Percentiles rank a stretch among this genome's conserved stretches.
phyloP scores from a whole-genome alignment of 2,329 filamentous ascomycete species.

The Fonsecaea pedrosoi region DNA sequence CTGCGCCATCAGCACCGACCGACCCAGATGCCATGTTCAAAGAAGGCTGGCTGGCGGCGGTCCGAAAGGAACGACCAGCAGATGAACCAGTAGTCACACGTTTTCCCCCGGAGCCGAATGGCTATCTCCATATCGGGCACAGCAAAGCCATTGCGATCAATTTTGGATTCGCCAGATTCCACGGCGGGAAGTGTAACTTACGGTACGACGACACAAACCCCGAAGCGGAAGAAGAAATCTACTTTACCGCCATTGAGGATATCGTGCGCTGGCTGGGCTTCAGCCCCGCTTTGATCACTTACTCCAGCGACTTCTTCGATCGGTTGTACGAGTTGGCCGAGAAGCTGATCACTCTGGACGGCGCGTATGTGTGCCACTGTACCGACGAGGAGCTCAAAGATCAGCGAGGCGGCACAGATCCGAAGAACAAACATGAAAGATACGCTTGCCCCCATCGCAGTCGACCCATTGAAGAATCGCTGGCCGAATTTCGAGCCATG shows the following conservation, averaged over 20 bases:
- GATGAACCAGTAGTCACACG: conserved; percentile 66
- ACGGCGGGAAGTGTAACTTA: conserved; percentile 77
- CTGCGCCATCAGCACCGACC: conserved; percentile 41
- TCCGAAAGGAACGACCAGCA: conserved; percentile 71
- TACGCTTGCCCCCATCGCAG: conserved; percentile 83
- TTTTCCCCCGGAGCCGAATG: conserved; percentile 89
- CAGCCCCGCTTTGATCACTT: conserved; percentile 77
- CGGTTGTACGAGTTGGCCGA: conserved; percentile 87
- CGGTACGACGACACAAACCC: conserved; percentile 97
- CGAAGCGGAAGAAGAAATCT: conserved; percentile 87
- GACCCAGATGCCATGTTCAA: conserved; percentile 75
- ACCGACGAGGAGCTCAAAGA: conserved; percentile 77
- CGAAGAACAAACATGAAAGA: conserved; percentile 66
- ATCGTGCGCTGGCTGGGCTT: conserved; percentile 89
- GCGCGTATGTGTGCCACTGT: conserved; percentile 86
- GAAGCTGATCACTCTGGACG: conserved; percentile 74
- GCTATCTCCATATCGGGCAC: conserved; percentile 91
- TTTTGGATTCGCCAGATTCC: conserved; percentile 88
- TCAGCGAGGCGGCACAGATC: conserved; percentile 79
- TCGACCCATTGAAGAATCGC: conserved; percentile 74
- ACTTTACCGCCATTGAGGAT: conserved; percentile 87
- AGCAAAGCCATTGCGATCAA: conserved; percentile 96
- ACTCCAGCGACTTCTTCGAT: conserved; percentile 90
- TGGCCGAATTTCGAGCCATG: conserved; percentile 88
- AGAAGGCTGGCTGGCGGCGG: conserved; percentile 74